Evolutionary conservation across 345 rosid genomes (phyloP), one percentile per base, ranked within the genome.

Genomic region (Populus simonii): DNA sequence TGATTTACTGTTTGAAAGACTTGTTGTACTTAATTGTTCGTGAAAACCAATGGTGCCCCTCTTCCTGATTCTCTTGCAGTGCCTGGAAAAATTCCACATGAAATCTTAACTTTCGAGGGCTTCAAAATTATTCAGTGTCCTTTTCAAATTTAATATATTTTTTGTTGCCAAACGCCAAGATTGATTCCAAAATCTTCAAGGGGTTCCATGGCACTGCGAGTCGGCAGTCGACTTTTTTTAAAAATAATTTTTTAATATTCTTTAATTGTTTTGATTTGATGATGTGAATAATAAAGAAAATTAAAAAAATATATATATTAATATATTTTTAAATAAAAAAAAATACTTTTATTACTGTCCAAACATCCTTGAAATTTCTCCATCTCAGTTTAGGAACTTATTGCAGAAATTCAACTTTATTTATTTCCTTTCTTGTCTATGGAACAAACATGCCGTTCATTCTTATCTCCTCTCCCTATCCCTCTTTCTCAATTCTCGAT

Each of bases 11-110:
- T 41, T 45, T 71, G 67, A 15, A 29, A 43, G 23, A 15, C 33
- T 66, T 16, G 11, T 61, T 70, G 66, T 68, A 43, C 84, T 73
- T 27, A 1, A 27, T 27, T 61, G 47, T 66, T 55, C 47, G 43
- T 27, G 63, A n/a, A n/a, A 51, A 55, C 55, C 43, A 81, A 82
- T 78, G 81, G 85, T 70, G 73, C 82, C 85, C 81, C 38, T 33
- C 84, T 62, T 10, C 73, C 74, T 10, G 59, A 53, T 53, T 33
- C 27, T 27, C 38, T 45, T 33, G 68, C 47, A 75, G 31, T 73
- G 51, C 80, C 80, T 73, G 47, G 80, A 51, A 77, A 61, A 72
- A 81, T 76, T 76, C 80, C 69, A 45, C 47, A 41, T 43, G 35
- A 66, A 74, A 74, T 70, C 66, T 33, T 55, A 29, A 39, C 16